These are phyloP conservation scores for Periconia sp. DNA, from an alignment of 2,329 filamentous ascomycete species.

Conservation along the genomic window DNA sequence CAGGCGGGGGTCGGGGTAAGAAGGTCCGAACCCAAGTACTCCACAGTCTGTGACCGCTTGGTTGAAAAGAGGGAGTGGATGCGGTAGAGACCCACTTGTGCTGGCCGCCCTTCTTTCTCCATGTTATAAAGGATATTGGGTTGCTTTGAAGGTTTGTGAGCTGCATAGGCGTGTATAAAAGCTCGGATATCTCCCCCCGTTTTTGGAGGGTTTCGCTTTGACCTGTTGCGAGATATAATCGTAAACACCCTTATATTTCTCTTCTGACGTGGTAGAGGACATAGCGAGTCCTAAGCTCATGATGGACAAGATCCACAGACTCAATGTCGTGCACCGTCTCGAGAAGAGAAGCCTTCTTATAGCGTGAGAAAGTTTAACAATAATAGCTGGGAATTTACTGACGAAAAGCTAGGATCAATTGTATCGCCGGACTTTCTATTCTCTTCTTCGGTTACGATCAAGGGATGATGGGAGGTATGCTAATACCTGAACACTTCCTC, in stretches of 20 bases:
- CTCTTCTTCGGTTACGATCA: conserved; percentile 39
- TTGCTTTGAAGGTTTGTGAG: neutral
- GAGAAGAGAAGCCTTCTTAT: conserved; percentile 32
- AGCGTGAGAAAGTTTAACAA: conserved; percentile 4
- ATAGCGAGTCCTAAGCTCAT: neutral
- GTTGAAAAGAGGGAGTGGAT: neutral
- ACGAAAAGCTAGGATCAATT: conserved; percentile 20
- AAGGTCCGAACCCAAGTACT: neutral
- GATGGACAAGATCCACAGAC: conserved; percentile 29
- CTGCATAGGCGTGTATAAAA: neutral
- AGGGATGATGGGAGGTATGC: conserved; percentile 34
- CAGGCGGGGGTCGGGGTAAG: neutral
- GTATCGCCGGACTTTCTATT: conserved; percentile 33
- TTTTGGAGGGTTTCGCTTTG: neutral
- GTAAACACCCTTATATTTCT: too few relatives aligned
- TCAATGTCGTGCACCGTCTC: conserved; percentile 10
- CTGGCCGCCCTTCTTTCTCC: too few relatives aligned
- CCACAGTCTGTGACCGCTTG: neutral
- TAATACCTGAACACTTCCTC: neutral
- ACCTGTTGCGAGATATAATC: neutral
- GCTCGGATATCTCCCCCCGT: neutral
- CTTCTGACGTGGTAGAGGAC: neutral
- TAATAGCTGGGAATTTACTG: neutral
- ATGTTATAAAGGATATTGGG: too few relatives aligned
- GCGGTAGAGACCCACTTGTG: neutral